Percentiles rank a stretch among this genome's conserved stretches.
These are phyloP conservation scores for Euphorbia lathyris DNA, from an alignment of 345 rosid species.

Conservation along the genomic window DNA sequence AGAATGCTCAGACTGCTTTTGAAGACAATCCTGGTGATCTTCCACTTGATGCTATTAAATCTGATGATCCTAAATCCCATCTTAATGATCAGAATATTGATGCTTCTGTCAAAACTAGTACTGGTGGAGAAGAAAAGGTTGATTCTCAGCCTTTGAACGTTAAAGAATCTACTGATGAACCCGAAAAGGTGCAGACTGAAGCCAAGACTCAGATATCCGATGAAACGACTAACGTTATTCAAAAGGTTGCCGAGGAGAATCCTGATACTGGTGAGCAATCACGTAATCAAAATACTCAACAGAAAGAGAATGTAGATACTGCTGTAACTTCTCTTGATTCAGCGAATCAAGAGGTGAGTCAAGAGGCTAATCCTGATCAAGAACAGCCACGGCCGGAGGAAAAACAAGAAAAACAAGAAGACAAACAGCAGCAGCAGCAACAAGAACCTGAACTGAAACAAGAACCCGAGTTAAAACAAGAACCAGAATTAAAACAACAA, in stretches of 20 bases:
- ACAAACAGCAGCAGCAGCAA: neutral
- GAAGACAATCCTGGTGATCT: constrained; percentile 86
- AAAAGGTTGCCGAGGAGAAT: constrained; percentile 18
- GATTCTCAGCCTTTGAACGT: constrained; percentile 17
- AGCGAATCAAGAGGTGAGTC: neutral
- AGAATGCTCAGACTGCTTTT: constrained; percentile 37
- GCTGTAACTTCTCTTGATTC: neutral
- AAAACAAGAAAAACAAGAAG: neutral
- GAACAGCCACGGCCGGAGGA: neutral
- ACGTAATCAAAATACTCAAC: neutral
- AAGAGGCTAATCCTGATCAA: neutral
- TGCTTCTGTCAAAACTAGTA: neutral
- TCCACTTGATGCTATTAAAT: constrained; percentile 75
- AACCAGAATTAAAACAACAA: constrained; percentile 3
- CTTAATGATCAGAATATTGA: constrained; percentile 7
- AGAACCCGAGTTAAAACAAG: neutral
- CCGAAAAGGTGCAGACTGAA: constrained; percentile 31
- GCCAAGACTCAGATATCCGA: constrained; percentile 41
- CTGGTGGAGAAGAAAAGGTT: neutral
- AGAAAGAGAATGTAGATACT: neutral
- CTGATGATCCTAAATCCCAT: constrained; percentile 43
- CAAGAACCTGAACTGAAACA: constrained; percentile 7
- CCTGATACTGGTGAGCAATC: constrained; percentile 8
- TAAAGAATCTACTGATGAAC: constrained; percentile 40
- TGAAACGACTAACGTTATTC: constrained; percentile 15